Conservation (phyloP, 345 rosid species). For the Fremontodendron californicum region DNA sequence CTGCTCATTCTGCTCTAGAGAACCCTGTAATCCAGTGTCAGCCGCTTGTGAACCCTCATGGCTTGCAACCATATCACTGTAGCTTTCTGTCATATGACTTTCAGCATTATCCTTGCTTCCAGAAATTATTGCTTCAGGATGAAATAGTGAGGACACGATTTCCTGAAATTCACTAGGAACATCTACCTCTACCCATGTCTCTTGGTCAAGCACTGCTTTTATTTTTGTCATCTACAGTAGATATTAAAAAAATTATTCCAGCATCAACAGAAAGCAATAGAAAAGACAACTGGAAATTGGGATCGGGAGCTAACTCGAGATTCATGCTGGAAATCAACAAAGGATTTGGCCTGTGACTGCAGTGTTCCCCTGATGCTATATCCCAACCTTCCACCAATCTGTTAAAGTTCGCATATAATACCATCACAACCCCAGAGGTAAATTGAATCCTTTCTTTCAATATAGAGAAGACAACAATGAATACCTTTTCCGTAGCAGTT, state of each 20-base stretch:
- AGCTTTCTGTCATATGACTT: slow-evolving; percentile 24
- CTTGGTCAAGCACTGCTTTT: slow-evolving; percentile 98
- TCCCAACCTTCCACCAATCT: slow-evolving; percentile 99
- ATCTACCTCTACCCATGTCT: slow-evolving; percentile 97
- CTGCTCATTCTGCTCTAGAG: slow-evolving; percentile 32
- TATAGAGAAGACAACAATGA: slow-evolving; percentile 20
- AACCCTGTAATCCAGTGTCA: slow-evolving; percentile 33
- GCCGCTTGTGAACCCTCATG: slow-evolving; percentile 33
- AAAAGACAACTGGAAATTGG: not conserved
- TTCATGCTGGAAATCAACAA: slow-evolving; percentile 94
- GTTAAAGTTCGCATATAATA: slow-evolving; percentile 30
- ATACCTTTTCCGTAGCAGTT: slow-evolving; percentile 88
- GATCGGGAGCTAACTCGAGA: slow-evolving; percentile 66
- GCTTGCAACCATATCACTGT: slow-evolving; percentile 30
- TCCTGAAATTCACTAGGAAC: slow-evolving; percentile 92
- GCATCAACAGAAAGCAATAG: not conserved
- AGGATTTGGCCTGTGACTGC: slow-evolving; percentile 98
- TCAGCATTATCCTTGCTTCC: slow-evolving; percentile 36
- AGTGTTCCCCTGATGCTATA: slow-evolving; percentile 92
- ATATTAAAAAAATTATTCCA: slow-evolving; percentile 24
- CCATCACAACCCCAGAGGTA: slow-evolving; percentile 22
- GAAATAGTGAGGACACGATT: slow-evolving; percentile 51
- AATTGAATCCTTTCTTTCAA: slow-evolving; percentile 3
- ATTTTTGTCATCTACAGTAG: slow-evolving; percentile 75
- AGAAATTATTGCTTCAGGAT: slow-evolving; percentile 41